Conservation (phyloP, 148 eudicot genomes). For the Mesembryanthemum crystallinum region DNA sequence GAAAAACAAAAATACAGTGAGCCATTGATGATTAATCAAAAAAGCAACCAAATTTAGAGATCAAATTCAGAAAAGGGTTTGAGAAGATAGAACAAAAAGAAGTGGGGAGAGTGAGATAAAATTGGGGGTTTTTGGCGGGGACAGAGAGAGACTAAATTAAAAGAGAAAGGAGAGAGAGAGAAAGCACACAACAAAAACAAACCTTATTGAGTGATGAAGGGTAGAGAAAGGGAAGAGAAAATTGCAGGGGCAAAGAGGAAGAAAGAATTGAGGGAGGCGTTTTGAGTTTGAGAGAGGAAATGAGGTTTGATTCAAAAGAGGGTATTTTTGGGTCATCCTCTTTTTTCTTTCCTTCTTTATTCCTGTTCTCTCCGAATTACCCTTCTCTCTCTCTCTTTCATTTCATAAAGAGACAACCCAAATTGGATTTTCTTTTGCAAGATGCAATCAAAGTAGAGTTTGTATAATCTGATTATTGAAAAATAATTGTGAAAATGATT, state of each 20-base stretch:
- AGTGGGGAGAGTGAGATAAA: background rate
- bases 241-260: conserved; percentile 34
- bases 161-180: background rate
- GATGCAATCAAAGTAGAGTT: background rate
- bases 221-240: conserved; percentile 32
- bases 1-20: conserved; percentile 26
- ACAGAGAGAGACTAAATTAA: background rate
- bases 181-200: background rate
- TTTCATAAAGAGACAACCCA: too few relatives aligned
- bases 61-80: background rate
- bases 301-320: background rate
- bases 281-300: conserved; percentile 18
- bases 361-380: conserved; percentile 20
- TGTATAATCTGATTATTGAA: too few relatives aligned
- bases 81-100: background rate
- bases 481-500: too few relatives aligned
- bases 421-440: too few relatives aligned
- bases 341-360: background rate
- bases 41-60: conserved; percentile 5
- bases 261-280: conserved; percentile 16
- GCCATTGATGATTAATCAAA: conserved; percentile 11
- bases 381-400: background rate
- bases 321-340: conserved; percentile 41
- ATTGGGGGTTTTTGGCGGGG: conserved; percentile 25
- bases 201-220: conserved; percentile 14